phyloP scores from a whole-genome alignment of 2,329 filamentous ascomycete species.

The Claviceps quebecensis region DNA sequence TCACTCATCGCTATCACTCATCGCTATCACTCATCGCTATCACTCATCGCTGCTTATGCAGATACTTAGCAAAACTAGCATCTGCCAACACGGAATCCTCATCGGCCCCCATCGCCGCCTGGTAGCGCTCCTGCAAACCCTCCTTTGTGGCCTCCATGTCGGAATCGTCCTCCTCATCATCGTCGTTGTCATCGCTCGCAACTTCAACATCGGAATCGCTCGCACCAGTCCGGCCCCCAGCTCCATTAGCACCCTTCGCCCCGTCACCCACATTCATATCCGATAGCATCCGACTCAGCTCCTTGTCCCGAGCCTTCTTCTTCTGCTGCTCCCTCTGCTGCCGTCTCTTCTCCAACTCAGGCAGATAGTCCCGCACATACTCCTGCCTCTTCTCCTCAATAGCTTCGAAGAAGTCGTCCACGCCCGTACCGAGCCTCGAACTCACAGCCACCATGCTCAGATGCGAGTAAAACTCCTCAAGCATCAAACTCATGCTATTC shows the following conservation, averaged over 20 bases:
- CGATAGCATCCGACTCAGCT: constrained; percentile 86
- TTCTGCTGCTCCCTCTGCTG: constrained; percentile 65
- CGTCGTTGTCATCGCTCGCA: constrained; percentile 42
- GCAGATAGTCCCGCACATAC: constrained; percentile 81
- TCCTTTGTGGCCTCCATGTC: constrained; percentile 48
- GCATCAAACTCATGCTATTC: constrained; percentile 94
- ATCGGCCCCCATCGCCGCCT: constrained; percentile 54
- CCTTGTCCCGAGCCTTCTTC: constrained; percentile 56
- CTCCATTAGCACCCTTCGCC: constrained; percentile 13
- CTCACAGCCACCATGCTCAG: constrained; percentile 87
- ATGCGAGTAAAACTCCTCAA: constrained; percentile 95
- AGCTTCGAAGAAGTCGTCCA: constrained; percentile 86
- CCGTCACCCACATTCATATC: constrained; percentile 51
- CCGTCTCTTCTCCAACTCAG: constrained; percentile 70
- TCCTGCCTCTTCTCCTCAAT: constrained; percentile 78
- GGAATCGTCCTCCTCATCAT: constrained; percentile 39
- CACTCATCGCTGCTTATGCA: constrained; percentile 27
- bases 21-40: constrained; percentile 10
- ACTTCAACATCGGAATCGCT: constrained; percentile 35
- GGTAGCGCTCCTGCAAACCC: constrained; percentile 62
- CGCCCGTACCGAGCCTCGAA: constrained; percentile 78
- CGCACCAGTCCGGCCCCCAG: constrained; percentile 17
- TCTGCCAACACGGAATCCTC: constrained; percentile 36
- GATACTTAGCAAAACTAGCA: constrained; percentile 49
- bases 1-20: constrained; percentile 9